A percentile compares a stretch with the other conserved stretches of the same genome.
phyloP scores from a whole-genome alignment of 1,284 basidiomycete species.

The Meira miltonrushii region DNA sequence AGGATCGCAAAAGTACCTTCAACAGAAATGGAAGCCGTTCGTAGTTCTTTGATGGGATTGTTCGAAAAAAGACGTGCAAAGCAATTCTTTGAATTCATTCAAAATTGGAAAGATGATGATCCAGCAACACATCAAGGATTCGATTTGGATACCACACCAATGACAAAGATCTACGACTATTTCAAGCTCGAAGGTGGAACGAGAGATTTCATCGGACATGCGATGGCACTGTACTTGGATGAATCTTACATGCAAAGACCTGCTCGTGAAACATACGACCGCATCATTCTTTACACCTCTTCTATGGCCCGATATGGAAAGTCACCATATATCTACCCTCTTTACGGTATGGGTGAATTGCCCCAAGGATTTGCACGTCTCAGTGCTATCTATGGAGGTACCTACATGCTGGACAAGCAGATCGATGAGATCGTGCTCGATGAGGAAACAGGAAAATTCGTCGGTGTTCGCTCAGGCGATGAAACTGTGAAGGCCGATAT shows the following conservation, averaged over 20 bases:
- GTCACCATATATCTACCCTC: constrained; percentile 98
- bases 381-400: constrained; percentile 97
- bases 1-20: constrained; percentile 96
- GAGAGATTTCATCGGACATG: constrained; percentile 98
- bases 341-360: constrained; percentile 97
- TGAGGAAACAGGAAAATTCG: constrained; percentile 78
- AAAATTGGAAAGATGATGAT: constrained; percentile 90
- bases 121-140: constrained; percentile 77
- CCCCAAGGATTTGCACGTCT: constrained; percentile 94
- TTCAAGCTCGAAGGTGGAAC: constrained; percentile 96
- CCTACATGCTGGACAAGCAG: constrained; percentile 98
- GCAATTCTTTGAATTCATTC: constrained; percentile 97
- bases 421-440: constrained; percentile 81
- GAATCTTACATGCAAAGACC: constrained; percentile 92
- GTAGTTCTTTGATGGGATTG: constrained; percentile 89
- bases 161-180: constrained; percentile 72
- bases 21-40: constrained; percentile 95
- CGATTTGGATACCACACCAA: constrained; percentile 44
- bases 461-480: constrained; percentile 79
- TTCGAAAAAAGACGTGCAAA: constrained; percentile 98
- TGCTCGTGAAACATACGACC: constrained; percentile 84
- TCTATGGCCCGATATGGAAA: constrained; percentile 99
- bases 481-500: constrained; percentile 97
- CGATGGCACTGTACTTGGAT: constrained; percentile 96
- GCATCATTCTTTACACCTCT: constrained; percentile 93